Percentiles rank a stretch among this genome's conserved stretches.
Evolutionary conservation across 805 yeast species (phyloP).

Genomic region (Nakazawaea anatomiae): DNA sequence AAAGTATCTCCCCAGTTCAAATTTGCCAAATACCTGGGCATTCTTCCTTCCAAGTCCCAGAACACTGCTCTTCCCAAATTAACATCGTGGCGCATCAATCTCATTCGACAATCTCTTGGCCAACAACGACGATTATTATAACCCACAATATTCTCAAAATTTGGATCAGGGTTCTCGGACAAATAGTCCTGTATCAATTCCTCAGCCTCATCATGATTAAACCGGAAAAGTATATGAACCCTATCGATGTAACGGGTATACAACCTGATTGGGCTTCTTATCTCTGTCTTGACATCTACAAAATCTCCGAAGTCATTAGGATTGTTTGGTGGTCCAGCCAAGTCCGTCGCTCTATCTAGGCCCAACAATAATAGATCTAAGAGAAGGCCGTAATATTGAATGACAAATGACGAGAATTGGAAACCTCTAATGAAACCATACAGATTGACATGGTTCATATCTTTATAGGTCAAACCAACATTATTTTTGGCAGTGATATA

Average conservation of each 20-base stretch:
- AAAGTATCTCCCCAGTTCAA: conserved; percentile 75
- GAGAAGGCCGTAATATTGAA: conserved; percentile 84
- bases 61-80: conserved; percentile 86
- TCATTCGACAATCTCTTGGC: conserved; percentile 92
- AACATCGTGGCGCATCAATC: conserved; percentile 84
- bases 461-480: conserved; percentile 76
- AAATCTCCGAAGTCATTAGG: conserved; percentile 83
- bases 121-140: conserved; percentile 88
- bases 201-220: conserved; percentile 65
- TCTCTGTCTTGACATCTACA: conserved; percentile 50
- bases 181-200: conserved; percentile 72
- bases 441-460: conserved; percentile 90
- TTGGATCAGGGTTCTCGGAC: conserved; percentile 87
- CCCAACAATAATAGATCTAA: conserved; percentile 82
- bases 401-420: conserved; percentile 84
- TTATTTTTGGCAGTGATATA: conserved; percentile 91
- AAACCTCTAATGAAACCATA: conserved; percentile 85
- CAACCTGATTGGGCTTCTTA: conserved; percentile 66
- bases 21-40: conserved; percentile 70
- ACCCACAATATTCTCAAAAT: conserved; percentile 78
- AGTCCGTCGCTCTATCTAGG: conserved; percentile 74
- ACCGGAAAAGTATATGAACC: conserved; percentile 72
- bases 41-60: conserved; percentile 80
- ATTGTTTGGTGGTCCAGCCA: conserved; percentile 69
- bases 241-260: conserved; percentile 83